Evolutionary conservation across 2,329 filamentous ascomycete genomes (phyloP).

Genomic region (Monilinia fructicola): DNA sequence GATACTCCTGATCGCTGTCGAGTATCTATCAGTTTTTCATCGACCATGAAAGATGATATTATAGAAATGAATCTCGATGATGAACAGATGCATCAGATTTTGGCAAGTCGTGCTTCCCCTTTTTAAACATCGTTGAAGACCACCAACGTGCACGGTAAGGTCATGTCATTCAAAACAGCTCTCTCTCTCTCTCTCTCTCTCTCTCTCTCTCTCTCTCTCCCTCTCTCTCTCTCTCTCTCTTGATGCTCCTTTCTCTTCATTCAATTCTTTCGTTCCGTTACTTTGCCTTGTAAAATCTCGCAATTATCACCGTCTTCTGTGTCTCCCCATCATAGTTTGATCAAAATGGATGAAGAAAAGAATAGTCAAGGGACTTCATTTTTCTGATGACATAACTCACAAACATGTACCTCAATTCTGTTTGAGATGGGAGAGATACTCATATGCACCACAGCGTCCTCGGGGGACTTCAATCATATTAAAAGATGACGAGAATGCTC

Average conservation of each 20-base stretch:
- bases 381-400: not conserved
- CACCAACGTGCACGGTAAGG: not conserved
- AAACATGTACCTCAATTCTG: slow-evolving; percentile 15
- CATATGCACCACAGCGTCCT: slow-evolving; percentile 14
- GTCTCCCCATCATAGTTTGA: not conserved
- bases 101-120: not conserved
- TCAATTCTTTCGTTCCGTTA: not conserved
- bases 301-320: not conserved
- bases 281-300: not conserved
- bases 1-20: not conserved
- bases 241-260: not conserved
- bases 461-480: slow-evolving; percentile 11
- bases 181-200: not conserved
- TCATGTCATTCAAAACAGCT: not conserved
- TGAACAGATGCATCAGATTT: not conserved
- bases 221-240: not conserved
- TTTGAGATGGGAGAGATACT: slow-evolving; percentile 15
- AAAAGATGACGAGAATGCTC: not conserved
- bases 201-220: fast-evolving
- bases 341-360: slow-evolving; percentile 10
- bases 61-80: not conserved
- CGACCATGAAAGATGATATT: not conserved
- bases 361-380: not conserved
- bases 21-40: slow-evolving; percentile 9
- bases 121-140: not conserved